A percentile compares a stretch with the other conserved stretches of the same genome.
phyloP scores from a whole-genome alignment of 2,329 filamentous ascomycete genomes.

The Pestalotiopsis sp. region DNA sequence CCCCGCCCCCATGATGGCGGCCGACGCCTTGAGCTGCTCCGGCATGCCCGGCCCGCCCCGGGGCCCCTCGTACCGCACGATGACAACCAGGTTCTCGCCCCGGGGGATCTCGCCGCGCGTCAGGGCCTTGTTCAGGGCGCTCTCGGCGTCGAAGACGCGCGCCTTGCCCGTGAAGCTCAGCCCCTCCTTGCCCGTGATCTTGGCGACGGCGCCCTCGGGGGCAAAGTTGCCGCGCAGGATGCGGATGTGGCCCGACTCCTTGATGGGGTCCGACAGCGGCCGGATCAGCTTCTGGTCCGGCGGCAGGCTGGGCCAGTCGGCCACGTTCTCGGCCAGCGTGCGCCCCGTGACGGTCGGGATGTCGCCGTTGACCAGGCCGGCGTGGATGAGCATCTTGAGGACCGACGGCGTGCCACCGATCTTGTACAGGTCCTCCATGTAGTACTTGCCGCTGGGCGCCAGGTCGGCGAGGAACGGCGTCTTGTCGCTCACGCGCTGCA shows the following conservation, averaged over 20 bases:
- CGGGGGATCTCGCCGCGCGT: conserved; percentile 66
- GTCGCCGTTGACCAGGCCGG: conserved; percentile 69
- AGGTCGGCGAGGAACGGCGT: conserved; percentile 87
- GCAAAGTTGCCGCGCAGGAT: conserved; percentile 87
- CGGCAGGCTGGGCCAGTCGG: conserved; percentile 64
- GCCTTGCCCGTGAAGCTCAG: conserved; percentile 80
- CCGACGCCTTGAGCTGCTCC: conserved; percentile 86
- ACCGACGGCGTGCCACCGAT: conserved; percentile 77
- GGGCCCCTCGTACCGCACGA: conserved; percentile 92
- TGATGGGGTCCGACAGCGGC: conserved; percentile 73
- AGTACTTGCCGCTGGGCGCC: conserved; percentile 80
- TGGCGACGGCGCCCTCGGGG: conserved; percentile 87
- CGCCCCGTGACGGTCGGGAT: conserved; percentile 77
- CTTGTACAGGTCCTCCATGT: conserved; percentile 79
- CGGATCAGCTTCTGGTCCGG: conserved; percentile 78
- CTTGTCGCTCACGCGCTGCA: conserved; percentile 79
- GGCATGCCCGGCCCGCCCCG: conserved; percentile 96
- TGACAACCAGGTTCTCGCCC: conserved; percentile 81
- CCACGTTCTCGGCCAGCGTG: conserved; percentile 74
- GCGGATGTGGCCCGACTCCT: conserved; percentile 83
- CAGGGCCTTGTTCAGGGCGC: conserved; percentile 75
- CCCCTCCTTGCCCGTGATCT: conserved; percentile 96
- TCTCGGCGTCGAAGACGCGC: conserved; percentile 85
- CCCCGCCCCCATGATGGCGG: conserved; percentile 90
- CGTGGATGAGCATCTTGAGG: conserved; percentile 73